Conservation (phyloP, 2,329 filamentous ascomycete genomes). For the Talaromyces atroroseus region DNA sequence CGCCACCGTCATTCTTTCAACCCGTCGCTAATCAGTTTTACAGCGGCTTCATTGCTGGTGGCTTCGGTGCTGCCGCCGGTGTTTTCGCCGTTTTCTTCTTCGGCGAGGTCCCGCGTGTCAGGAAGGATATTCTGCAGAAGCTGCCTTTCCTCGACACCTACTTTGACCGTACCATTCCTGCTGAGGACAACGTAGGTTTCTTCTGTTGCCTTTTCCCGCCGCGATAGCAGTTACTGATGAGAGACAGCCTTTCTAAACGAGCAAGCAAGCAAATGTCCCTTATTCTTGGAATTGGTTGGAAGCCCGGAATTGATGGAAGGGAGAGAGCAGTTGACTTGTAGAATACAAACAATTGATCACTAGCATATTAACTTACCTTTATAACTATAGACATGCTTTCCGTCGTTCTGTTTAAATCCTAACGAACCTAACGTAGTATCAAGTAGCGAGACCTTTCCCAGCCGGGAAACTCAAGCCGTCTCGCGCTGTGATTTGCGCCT, state of each 20-base stretch:
- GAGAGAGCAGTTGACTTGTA: too few species aligned
- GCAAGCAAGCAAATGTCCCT: constrained; percentile 17
- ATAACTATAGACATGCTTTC: too few species aligned
- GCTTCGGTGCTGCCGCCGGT: constrained; percentile 54
- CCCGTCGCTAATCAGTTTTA: background rate
- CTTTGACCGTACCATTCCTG: constrained; percentile 53
- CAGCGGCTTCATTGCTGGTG: constrained; percentile 45
- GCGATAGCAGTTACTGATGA: constrained; percentile 17
- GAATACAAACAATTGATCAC: too few species aligned
- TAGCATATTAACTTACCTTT: too few species aligned
- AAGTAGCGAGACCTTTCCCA: constrained; percentile 13
- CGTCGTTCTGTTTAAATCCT: too few species aligned
- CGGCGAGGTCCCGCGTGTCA: constrained; percentile 57
- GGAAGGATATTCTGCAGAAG: constrained; percentile 58
- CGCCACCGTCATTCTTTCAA: constrained; percentile 1
- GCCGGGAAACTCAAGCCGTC: constrained; percentile 21
- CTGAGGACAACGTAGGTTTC: constrained; percentile 55
- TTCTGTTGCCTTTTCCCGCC: background rate
- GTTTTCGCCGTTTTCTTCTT: constrained; percentile 61
- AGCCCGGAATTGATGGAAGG: too few species aligned
- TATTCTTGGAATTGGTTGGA: too few species aligned
- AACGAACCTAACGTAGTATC: too few species aligned
- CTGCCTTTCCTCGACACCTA: constrained; percentile 54
- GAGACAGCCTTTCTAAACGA: constrained; percentile 32
- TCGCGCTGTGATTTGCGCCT: background rate